A percentile compares a stretch with the other conserved stretches of the same genome.
phyloP scores from a whole-genome alignment of 2,329 filamentous ascomycete genomes.

The Lachnellula arida region DNA sequence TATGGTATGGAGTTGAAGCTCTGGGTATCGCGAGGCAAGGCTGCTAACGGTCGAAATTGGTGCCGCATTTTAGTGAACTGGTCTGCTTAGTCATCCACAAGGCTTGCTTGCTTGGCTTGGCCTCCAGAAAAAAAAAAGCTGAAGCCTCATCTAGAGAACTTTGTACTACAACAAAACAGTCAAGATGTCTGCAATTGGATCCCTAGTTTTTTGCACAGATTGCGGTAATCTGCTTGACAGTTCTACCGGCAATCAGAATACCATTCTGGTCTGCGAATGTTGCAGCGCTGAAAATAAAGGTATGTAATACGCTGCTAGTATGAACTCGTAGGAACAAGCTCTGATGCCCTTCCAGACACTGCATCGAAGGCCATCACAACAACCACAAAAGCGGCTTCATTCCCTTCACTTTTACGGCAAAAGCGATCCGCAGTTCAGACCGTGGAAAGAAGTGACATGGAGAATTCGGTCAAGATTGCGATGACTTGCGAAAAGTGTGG shows the following conservation, averaged over 20 bases:
- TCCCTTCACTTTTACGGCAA: constrained; percentile 82
- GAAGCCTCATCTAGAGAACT: not conserved
- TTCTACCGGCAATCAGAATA: constrained; percentile 70
- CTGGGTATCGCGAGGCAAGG: not conserved
- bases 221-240: constrained; percentile 87
- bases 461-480: constrained; percentile 64
- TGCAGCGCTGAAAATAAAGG: constrained; percentile 84
- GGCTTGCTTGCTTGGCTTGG: not conserved
- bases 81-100: not conserved
- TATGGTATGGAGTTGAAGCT: not conserved
- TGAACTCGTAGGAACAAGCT: no score
- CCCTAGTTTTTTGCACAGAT: constrained; percentile 86
- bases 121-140: not conserved
- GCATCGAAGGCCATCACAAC: constrained; percentile 74
- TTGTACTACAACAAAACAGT: not conserved
- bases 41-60: no score
- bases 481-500: constrained; percentile 78
- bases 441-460: constrained; percentile 70
- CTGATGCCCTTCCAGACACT: constrained; percentile 46
- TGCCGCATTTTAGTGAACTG: no score
- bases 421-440: constrained; percentile 84
- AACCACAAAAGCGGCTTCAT: constrained; percentile 80
- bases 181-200: constrained; percentile 82
- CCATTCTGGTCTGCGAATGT: constrained; percentile 75
- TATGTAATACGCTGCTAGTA: constrained; percentile 34